Evolutionary conservation across 2,329 filamentous ascomycete species (phyloP), one percentile per base, ranked within the genome.

Genomic region (Incumbomyces lentus): DNA sequence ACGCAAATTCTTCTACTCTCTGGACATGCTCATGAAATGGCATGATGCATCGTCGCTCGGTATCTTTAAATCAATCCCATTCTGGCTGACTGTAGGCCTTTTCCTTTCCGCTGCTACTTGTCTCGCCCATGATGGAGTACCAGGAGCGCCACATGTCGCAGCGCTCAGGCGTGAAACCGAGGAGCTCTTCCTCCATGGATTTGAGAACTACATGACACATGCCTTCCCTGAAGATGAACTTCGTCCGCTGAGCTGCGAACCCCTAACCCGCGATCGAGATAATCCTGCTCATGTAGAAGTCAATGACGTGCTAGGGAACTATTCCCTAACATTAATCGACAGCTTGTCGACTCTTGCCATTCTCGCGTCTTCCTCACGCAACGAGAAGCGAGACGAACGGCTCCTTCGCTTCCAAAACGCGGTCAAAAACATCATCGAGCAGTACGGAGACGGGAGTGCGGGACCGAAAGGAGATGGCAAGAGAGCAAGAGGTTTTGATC

Each of bases 191-290:
- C 95, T 94, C 65, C 92, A 98, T 72, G 92, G 92, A 50, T 96
- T 82, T 69, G 81, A 89, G 67, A 94, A 90, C 65, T 98, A 98
- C 70, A 92, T 95, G 81, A 69, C 78, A 54, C 75, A 94, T 65
- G 92, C 89, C 48, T 98, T 95, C 60, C 92, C 92, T 11, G 92
- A 96, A 65, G 92, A 98, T 61, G 92, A 90, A 78, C 72, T 98
- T 48, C 84, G 86, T 38, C 92, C 92, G 7, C 70, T 98, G 16
- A 81, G 86, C 19, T 98, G 92, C 66, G 71, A 71, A 13, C 87
- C 92, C 5, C 72, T 96, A 58, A 87, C 85, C 34, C 83, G 92
- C 65, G 89, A 95, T 68, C 76, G 78, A 58, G 71, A 79, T 40
- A 85, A 95, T 61, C 83, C 86, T 1, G 75, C 76, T 48, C 84